A percentile compares a stretch with the other conserved stretches of the same genome.
Evolutionary conservation across 805 yeast species (phyloP).

Genomic region (Lipomyces spencermartinsiae): DNA sequence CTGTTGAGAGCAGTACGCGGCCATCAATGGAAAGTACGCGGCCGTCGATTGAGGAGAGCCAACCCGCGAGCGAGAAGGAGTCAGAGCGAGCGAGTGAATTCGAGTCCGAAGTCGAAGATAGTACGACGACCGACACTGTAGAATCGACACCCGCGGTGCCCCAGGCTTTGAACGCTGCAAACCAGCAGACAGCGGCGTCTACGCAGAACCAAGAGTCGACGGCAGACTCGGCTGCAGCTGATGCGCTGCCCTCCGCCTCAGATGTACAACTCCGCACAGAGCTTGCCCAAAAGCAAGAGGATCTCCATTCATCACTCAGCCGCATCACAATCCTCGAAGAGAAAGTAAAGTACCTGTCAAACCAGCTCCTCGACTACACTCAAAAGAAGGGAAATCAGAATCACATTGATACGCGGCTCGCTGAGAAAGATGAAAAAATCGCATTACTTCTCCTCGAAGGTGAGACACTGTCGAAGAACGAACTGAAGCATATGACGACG

Average conservation of each 20-base stretch:
- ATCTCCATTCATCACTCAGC: conserved; percentile 32
- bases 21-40: conserved; percentile 4
- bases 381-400: conserved; percentile 26
- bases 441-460: conserved; percentile 77
- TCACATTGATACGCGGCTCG: conserved; percentile 36
- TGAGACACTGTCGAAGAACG: conserved; percentile 70
- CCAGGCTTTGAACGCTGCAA: not conserved
- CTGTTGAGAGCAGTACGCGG: conserved; percentile 4
- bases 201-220: conserved; percentile 1
- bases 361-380: conserved; percentile 35
- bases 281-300: conserved; percentile 28
- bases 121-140: not conserved
- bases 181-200: not conserved
- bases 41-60: not conserved
- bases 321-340: conserved; percentile 41
- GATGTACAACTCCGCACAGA: conserved; percentile 18
- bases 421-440: conserved; percentile 65
- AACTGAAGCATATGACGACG: conserved; percentile 68
- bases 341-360: conserved; percentile 45
- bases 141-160: not conserved
- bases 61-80: not conserved
- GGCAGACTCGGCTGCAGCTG: not conserved
- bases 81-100: not conserved
- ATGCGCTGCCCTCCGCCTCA: not conserved
- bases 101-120: not conserved